A percentile compares a stretch with the other conserved stretches of the same genome.
phyloP scores from a whole-genome alignment of 2,329 filamentous ascomycete species.

The Claviceps digitariae region DNA sequence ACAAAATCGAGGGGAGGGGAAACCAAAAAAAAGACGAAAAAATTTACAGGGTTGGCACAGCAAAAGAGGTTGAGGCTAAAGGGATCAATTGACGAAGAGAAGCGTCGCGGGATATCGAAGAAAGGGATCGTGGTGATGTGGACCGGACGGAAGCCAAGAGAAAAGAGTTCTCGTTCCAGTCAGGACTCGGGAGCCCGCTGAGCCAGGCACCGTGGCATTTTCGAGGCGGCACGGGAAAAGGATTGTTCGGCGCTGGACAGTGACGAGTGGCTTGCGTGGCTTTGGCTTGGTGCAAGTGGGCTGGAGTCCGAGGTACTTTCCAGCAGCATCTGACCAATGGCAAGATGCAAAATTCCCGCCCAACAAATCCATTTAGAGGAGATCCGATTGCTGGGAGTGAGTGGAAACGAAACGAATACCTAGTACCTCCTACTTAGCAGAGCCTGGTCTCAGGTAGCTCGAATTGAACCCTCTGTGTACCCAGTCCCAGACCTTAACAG shows the following conservation, averaged over 20 bases:
- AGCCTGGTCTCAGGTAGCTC: too few species aligned
- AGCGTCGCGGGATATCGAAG: background rate
- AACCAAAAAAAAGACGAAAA: background rate
- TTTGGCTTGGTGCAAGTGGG: too few species aligned
- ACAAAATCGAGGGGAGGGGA: too few species aligned
- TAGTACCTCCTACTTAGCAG: too few species aligned
- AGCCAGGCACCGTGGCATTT: background rate
- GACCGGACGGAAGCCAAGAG: background rate
- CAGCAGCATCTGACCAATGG: too few species aligned
- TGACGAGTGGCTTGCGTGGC: background rate
- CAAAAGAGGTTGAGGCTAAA: background rate
- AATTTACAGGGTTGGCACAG: background rate
- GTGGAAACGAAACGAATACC: too few species aligned
- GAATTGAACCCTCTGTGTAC: too few species aligned
- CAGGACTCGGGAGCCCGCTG: too few species aligned
- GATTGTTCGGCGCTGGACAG: background rate
- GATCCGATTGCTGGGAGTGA: background rate
- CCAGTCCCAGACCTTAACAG: too few species aligned
- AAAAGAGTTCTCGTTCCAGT: background rate
- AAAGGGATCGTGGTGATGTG: background rate
- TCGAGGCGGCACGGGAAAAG: background rate
- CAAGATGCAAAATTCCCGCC: slow-evolving; percentile 16
- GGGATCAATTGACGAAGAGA: background rate
- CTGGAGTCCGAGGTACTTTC: too few species aligned
- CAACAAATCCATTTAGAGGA: background rate